These are phyloP conservation scores for Lotmaria passim DNA, from an alignment of 208 protist genomes.

Conservation along the genomic window DNA sequence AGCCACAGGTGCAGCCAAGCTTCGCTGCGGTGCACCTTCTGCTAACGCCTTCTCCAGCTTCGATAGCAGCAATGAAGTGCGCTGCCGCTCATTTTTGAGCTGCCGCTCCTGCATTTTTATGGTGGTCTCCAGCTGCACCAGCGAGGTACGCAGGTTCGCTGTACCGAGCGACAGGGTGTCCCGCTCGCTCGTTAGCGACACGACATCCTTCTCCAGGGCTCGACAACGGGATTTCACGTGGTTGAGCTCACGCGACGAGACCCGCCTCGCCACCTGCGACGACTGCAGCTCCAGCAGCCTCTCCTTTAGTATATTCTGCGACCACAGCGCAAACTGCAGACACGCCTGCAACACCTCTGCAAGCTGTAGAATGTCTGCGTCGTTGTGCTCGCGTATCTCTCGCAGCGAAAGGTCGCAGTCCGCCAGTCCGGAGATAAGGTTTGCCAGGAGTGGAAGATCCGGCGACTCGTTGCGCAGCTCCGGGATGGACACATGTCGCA, in stretches of 20 bases:
- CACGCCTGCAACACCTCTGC: slow-evolving; percentile 62
- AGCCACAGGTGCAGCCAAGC: not conserved
- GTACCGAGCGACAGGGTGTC: slow-evolving; percentile 52
- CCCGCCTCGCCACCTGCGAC: slow-evolving; percentile 34
- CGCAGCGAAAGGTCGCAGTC: slow-evolving; percentile 38
- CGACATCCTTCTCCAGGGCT: slow-evolving; percentile 28
- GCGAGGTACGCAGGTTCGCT: slow-evolving; percentile 41
- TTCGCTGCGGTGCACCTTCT: not conserved
- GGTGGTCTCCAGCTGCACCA: slow-evolving; percentile 51
- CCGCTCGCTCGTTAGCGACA: slow-evolving; percentile 46
- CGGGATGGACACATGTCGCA: slow-evolving; percentile 62
- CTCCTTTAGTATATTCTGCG: slow-evolving; percentile 78
- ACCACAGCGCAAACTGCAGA: slow-evolving; percentile 85
- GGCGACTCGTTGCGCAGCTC: slow-evolving; percentile 50
- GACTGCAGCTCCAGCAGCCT: slow-evolving; percentile 63
- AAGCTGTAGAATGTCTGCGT: slow-evolving; percentile 73
- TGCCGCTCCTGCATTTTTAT: slow-evolving; percentile 57
- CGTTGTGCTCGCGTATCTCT: slow-evolving; percentile 41
- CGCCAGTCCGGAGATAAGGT: slow-evolving; percentile 54
- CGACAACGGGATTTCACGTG: slow-evolving; percentile 49
- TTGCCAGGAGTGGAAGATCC: slow-evolving; percentile 73
- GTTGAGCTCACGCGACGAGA: slow-evolving; percentile 57
- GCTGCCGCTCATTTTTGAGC: slow-evolving; percentile 52
- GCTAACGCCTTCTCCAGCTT: slow-evolving; percentile 42
- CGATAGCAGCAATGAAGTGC: slow-evolving; percentile 36